Evolutionary conservation across 2,329 filamentous ascomycete genomes (phyloP).

Genomic region (Aureobasidium sp.): DNA sequence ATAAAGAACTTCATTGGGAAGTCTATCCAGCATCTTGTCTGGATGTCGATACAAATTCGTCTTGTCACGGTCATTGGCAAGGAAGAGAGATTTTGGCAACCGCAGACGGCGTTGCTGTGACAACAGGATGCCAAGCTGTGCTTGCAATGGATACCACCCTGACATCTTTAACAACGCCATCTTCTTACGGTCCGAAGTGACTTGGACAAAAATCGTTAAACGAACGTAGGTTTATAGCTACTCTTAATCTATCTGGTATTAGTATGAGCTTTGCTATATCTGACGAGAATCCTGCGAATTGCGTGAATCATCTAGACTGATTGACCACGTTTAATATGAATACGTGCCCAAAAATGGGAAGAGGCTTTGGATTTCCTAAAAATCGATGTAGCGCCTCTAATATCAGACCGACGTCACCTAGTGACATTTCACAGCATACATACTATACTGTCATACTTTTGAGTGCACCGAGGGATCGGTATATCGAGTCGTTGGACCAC

Average conservation of each 20-base stretch:
- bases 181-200: not conserved
- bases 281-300: too few relatives aligned
- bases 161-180: too few relatives aligned
- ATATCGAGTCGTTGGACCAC: too few relatives aligned
- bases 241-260: too few relatives aligned
- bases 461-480: not conserved
- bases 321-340: fast-evolving
- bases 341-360: too few relatives aligned
- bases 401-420: too few relatives aligned
- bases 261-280: too few relatives aligned
- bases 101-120: not conserved
- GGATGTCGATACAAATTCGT: not conserved
- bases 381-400: not conserved
- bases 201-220: not conserved
- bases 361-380: too few relatives aligned
- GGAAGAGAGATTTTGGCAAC: not conserved
- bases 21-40: not conserved
- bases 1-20: not conserved
- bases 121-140: not conserved
- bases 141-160: not conserved
- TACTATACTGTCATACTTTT: too few relatives aligned
- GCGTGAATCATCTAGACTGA: too few relatives aligned
- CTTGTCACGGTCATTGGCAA: not conserved
- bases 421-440: too few relatives aligned
- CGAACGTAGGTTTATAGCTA: not conserved